Percentiles rank a stretch among this genome's conserved stretches.
Conservation (phyloP, 2,329 filamentous ascomycete species). For the Orbilia javanica region DNA sequence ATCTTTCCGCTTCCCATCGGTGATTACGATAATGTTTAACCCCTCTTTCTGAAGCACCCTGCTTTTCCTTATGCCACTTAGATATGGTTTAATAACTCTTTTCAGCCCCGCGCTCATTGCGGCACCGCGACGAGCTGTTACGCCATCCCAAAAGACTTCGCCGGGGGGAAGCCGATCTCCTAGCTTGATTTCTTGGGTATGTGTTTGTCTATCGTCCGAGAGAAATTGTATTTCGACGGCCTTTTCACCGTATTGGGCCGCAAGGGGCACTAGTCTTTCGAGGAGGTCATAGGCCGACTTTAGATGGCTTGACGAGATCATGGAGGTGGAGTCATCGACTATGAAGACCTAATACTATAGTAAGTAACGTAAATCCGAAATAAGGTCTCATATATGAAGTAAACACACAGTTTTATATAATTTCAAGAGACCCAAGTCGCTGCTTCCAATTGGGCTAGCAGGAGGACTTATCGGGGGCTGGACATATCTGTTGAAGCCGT, state of each 20-base stretch:
- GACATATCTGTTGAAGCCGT: background rate
- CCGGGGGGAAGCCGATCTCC: background rate
- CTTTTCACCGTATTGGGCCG: background rate
- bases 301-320: constrained; percentile 1
- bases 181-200: background rate
- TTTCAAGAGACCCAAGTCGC: background rate
- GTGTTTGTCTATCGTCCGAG: background rate
- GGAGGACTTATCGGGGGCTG: constrained; percentile 5
- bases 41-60: background rate
- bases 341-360: constrained; percentile 6
- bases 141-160: background rate
- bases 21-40: constrained; percentile 25
- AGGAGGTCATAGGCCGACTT: constrained; percentile 13
- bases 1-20: constrained; percentile 8
- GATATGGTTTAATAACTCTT: constrained; percentile 13
- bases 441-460: background rate
- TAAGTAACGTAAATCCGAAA: background rate
- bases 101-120: constrained; percentile 7
- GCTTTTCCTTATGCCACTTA: background rate
- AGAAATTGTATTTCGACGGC: constrained; percentile 17
- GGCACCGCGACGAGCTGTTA: background rate
- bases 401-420: background rate
- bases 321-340: constrained; percentile 12
- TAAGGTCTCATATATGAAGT: background rate
- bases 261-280: background rate